phyloP scores from a whole-genome alignment of 2,329 filamentous ascomycete species.

The Penicillium sp. region DNA sequence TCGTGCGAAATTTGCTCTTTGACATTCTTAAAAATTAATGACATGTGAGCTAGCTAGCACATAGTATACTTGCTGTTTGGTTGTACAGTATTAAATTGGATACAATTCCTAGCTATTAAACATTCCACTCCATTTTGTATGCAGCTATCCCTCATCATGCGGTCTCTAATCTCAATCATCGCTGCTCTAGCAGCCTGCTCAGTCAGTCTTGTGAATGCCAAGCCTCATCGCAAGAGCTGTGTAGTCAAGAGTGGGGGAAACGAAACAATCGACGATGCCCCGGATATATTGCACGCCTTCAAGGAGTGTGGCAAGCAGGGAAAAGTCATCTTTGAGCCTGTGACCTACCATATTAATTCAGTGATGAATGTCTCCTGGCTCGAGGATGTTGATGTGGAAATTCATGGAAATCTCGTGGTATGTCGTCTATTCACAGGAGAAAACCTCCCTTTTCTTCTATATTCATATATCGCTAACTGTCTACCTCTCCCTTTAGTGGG shows the following conservation, averaged over 20 bases:
- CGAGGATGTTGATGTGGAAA: conserved; percentile 52
- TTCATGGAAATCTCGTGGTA: conserved; percentile 54
- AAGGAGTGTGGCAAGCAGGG: conserved; percentile 54
- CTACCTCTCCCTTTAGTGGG: conserved; percentile 29
- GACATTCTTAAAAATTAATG: too few species aligned
- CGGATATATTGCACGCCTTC: conserved; percentile 58
- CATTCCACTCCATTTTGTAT: too few species aligned
- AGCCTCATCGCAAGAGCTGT: background rate
- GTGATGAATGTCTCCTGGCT: conserved; percentile 56
- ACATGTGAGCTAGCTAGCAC: too few species aligned
- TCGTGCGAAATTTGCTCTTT: too few species aligned
- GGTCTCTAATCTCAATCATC: background rate
- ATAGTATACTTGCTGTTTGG: too few species aligned
- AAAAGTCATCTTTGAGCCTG: conserved; percentile 55
- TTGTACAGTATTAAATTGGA: too few species aligned
- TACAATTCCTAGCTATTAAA: too few species aligned
- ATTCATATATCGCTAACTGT: background rate
- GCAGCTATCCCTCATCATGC: too few species aligned
- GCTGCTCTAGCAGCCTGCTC: background rate
- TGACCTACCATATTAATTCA: conserved; percentile 53
- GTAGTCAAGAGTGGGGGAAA: background rate
- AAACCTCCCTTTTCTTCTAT: background rate
- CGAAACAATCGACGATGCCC: conserved; percentile 50
- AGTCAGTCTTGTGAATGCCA: background rate
- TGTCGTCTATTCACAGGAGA: conserved; percentile 8